Conservation (phyloP, 805 yeast genomes). For the Candida koratica region DNA sequence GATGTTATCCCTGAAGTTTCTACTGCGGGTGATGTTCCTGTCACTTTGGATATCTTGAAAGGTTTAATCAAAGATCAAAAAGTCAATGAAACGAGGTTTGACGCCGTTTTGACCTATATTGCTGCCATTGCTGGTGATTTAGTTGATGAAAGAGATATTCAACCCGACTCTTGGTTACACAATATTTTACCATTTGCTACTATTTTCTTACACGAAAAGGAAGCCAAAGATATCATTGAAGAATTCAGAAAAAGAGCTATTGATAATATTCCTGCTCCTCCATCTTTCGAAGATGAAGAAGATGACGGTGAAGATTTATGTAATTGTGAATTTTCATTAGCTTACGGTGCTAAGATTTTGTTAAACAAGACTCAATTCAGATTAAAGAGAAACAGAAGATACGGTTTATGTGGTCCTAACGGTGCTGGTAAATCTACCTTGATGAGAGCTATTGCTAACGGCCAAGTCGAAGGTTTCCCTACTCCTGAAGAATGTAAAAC, state of each 20-base stretch:
- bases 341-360: constrained; percentile 99
- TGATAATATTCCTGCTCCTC: constrained; percentile 97
- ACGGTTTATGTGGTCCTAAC: constrained; percentile 82
- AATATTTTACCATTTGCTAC: constrained; percentile 91
- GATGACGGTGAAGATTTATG: constrained; percentile 99
- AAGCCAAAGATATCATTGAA: constrained; percentile 82
- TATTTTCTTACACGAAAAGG: constrained; percentile 89
- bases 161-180: constrained; percentile 87
- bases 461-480: constrained; percentile 99
- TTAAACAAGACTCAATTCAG: constrained; percentile 99
- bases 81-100: constrained; percentile 68
- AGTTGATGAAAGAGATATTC: constrained; percentile 93
- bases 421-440: constrained; percentile 56
- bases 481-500: constrained; percentile 98
- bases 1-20: constrained; percentile 95
- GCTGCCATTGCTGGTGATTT: constrained; percentile 98
- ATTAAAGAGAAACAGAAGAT: constrained; percentile 98
- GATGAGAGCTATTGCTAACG: constrained; percentile 96
- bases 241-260: constrained; percentile 94
- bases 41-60: constrained; percentile 79
- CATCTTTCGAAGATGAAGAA: constrained; percentile 92
- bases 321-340: constrained; percentile 99
- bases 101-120: constrained; percentile 70
- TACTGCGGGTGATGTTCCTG: constrained; percentile 94
- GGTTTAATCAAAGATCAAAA: constrained; percentile 65